A percentile compares a stretch with the other conserved stretches of the same genome.
These are phyloP conservation scores for Mycena galopus DNA, from an alignment of 768 basidiomycete genomes.

Conservation along the genomic window DNA sequence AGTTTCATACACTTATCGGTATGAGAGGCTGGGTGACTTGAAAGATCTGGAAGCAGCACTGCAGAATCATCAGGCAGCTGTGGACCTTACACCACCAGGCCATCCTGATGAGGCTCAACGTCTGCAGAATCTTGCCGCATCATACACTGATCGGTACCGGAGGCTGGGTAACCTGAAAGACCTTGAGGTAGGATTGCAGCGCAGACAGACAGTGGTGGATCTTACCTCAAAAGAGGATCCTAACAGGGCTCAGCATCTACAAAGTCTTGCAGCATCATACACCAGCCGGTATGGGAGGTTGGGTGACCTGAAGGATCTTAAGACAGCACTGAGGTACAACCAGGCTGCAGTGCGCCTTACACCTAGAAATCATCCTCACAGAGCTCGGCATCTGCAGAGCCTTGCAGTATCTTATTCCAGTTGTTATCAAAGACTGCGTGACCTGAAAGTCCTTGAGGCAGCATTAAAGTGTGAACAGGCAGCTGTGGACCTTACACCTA, in stretches of 20 bases:
- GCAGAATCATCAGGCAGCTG: background rate
- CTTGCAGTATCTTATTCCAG: background rate
- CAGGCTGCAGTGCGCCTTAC: background rate
- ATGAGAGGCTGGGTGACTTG: background rate
- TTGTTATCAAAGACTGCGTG: background rate
- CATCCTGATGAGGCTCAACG: background rate
- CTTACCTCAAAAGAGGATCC: background rate
- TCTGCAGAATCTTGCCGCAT: background rate
- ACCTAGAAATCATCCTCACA: background rate
- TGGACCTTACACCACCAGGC: background rate
- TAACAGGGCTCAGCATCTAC: background rate
- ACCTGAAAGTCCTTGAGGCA: background rate
- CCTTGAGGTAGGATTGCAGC: conserved; percentile 1
- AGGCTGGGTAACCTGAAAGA: background rate
- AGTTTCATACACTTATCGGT: background rate
- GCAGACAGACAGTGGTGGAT: background rate
- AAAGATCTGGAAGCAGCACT: conserved; percentile 1
- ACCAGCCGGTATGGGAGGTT: background rate
- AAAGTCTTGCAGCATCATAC: background rate
- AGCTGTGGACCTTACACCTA: too few species aligned
- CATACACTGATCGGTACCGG: background rate
- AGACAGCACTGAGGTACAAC: background rate
- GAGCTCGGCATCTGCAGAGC: background rate
- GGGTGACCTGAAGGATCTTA: background rate
- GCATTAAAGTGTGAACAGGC: background rate